phyloP scores from a whole-genome alignment of 2,329 filamentous ascomycete genomes.

The Aspergillus ibericus region DNA sequence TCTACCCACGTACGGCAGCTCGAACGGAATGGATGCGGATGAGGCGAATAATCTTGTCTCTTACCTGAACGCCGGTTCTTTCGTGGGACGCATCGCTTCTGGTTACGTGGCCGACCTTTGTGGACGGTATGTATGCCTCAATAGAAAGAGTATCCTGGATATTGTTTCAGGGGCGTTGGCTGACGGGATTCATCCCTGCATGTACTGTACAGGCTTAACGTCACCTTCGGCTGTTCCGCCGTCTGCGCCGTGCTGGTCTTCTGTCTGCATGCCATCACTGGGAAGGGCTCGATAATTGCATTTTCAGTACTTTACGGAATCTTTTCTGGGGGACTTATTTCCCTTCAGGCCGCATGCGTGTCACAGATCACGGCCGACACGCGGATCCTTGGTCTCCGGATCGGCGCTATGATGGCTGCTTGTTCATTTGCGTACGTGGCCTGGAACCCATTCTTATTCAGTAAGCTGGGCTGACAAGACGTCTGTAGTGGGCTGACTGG shows the following conservation, averaged over 20 bases:
- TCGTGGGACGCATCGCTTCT: neutral
- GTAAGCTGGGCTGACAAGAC: neutral
- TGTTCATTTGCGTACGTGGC: neutral
- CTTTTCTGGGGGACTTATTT: neutral
- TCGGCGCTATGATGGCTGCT: neutral
- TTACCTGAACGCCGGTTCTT: constrained; percentile 1
- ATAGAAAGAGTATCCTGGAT: too few relatives aligned
- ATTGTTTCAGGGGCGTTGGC: too few relatives aligned
- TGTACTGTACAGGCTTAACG: neutral
- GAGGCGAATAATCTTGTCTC: constrained; percentile 1
- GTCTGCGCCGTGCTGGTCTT: neutral
- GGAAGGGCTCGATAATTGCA: neutral
- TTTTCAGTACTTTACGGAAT: neutral
- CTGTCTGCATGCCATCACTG: neutral
- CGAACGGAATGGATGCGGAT: neutral
- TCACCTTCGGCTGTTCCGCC: neutral
- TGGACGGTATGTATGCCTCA: neutral
- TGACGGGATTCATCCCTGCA: too few relatives aligned
- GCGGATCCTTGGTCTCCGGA: neutral
- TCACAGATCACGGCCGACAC: neutral
- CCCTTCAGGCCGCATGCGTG: neutral
- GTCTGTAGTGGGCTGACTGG: neutral
- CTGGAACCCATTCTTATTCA: too few relatives aligned
- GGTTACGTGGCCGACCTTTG: neutral
- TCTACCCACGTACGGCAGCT: neutral